These are phyloP conservation scores for Cenchrus americanus DNA, from an alignment of 176 grass and related monocot genomes.

Conservation along the genomic window DNA sequence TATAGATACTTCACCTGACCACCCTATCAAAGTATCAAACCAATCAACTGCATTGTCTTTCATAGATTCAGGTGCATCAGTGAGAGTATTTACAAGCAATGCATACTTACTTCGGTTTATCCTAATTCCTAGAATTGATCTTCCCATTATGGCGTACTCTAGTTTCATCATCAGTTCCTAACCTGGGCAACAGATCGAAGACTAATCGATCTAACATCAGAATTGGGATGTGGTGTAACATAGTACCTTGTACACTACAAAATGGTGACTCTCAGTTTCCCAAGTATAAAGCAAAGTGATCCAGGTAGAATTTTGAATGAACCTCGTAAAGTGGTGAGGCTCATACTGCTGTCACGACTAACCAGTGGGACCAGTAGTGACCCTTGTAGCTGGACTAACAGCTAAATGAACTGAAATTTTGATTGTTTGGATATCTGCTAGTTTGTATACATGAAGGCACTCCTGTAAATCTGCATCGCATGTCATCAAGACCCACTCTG, in stretches of 20 bases:
- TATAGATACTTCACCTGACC: slow-evolving; percentile 35
- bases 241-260: slow-evolving; percentile 25
- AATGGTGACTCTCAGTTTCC: slow-evolving; percentile 14
- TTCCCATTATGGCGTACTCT: slow-evolving; percentile 40
- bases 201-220: slow-evolving; percentile 41
- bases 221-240: slow-evolving; percentile 30
- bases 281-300: slow-evolving; percentile 30
- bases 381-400: slow-evolving; percentile 40
- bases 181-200: slow-evolving; percentile 37
- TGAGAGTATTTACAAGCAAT: slow-evolving; percentile 51
- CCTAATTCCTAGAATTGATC: slow-evolving; percentile 38
- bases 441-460: slow-evolving; percentile 82
- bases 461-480: slow-evolving; percentile 94
- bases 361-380: slow-evolving; percentile 37
- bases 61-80: slow-evolving; percentile 32
- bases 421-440: slow-evolving; percentile 67
- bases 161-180: slow-evolving; percentile 45
- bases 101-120: slow-evolving; percentile 34
- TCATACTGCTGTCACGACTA: slow-evolving; percentile 44
- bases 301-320: slow-evolving; percentile 33
- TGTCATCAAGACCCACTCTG: slow-evolving; percentile 93
- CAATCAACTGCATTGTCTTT: slow-evolving; percentile 35
- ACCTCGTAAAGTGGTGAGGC: slow-evolving; percentile 28
- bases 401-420: slow-evolving; percentile 78
- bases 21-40: slow-evolving; percentile 21